Conservation (phyloP, 2,329 filamentous ascomycete genomes). For the Sporothrix inflata region DNA sequence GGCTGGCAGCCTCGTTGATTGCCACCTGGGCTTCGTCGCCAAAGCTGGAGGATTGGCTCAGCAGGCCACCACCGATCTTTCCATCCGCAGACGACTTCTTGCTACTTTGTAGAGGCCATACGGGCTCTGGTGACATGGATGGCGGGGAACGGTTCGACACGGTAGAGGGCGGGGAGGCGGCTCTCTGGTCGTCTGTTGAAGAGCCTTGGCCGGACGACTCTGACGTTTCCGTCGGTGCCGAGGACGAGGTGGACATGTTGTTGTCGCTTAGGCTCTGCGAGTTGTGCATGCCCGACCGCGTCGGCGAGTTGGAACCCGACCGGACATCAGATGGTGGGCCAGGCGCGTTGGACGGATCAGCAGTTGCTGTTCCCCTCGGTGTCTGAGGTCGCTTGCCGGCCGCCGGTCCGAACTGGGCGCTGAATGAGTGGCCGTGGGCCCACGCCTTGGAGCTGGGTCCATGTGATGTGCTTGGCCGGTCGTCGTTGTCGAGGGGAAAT, state of each 20-base stretch:
- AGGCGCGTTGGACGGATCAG: neutral
- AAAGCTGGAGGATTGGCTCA: slow-evolving; percentile 14
- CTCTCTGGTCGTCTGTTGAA: neutral
- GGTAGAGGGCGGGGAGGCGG: slow-evolving; percentile 14
- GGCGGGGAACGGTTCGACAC: slow-evolving; percentile 19
- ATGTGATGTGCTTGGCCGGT: slow-evolving; percentile 41
- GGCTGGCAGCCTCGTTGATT: neutral
- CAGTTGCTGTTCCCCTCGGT: neutral
- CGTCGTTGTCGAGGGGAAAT: slow-evolving; percentile 39
- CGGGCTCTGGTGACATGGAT: slow-evolving; percentile 1
- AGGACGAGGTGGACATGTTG: slow-evolving; percentile 30
- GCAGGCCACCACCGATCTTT: neutral
- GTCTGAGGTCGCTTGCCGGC: slow-evolving; percentile 31
- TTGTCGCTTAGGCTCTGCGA: slow-evolving; percentile 26
- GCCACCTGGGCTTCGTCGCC: neutral
- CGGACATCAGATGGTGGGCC: slow-evolving; percentile 26
- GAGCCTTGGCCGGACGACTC: neutral
- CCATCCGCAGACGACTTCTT: neutral
- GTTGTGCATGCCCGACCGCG: slow-evolving; percentile 8
- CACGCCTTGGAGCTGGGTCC: slow-evolving; percentile 45
- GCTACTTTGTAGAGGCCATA: slow-evolving; percentile 7
- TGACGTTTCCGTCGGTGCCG: slow-evolving; percentile 22
- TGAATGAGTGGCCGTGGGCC: slow-evolving; percentile 49
- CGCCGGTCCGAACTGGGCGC: slow-evolving; percentile 46
- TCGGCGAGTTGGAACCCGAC: slow-evolving; percentile 31